Percentiles rank a stretch among this genome's conserved stretches.
Evolutionary conservation across 1,284 basidiomycete genomes (phyloP).

Genomic region (Termitomyces sp.): DNA sequence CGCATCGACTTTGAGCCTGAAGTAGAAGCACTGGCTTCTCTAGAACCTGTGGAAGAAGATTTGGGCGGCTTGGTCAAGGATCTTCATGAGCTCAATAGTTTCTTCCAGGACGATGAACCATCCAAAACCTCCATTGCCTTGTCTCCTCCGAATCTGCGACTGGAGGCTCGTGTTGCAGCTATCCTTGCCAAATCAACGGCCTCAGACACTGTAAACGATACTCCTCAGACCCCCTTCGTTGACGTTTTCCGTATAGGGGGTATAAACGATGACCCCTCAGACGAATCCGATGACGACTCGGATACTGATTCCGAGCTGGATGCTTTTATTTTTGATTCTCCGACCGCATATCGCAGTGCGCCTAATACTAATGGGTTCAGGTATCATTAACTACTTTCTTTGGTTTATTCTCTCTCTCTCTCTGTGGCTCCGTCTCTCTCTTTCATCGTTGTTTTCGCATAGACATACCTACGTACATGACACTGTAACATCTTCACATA

Average conservation of each 20-base stretch:
- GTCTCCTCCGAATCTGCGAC: slow-evolving; percentile 47
- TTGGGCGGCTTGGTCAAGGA: slow-evolving; percentile 85
- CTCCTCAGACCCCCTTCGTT: slow-evolving; percentile 71
- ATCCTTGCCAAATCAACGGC: slow-evolving; percentile 72
- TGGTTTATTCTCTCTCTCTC: neutral
- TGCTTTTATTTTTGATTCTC: slow-evolving; percentile 66
- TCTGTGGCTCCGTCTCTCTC: neutral
- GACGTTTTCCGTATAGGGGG: slow-evolving; percentile 66
- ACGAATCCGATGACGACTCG: slow-evolving; percentile 42
- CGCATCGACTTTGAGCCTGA: slow-evolving; percentile 69
- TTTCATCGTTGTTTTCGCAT: slow-evolving; percentile 10
- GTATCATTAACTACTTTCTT: slow-evolving; percentile 26
- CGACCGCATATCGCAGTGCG: slow-evolving; percentile 34
- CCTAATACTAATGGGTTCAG: slow-evolving; percentile 42
- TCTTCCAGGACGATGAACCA: slow-evolving; percentile 64
- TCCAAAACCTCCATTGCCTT: slow-evolving; percentile 21
- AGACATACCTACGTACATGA: slow-evolving; percentile 16
- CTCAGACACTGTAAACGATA: slow-evolving; percentile 41
- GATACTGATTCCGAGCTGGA: slow-evolving; percentile 61
- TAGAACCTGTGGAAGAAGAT: slow-evolving; percentile 52
- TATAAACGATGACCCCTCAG: slow-evolving; percentile 33
- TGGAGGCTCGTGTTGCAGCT: slow-evolving; percentile 74
- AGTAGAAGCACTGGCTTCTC: slow-evolving; percentile 36
- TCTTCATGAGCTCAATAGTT: slow-evolving; percentile 80
- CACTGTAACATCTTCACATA: slow-evolving; percentile 18